Conservation (phyloP, 805 yeast species). For the Candida insectorum region DNA sequence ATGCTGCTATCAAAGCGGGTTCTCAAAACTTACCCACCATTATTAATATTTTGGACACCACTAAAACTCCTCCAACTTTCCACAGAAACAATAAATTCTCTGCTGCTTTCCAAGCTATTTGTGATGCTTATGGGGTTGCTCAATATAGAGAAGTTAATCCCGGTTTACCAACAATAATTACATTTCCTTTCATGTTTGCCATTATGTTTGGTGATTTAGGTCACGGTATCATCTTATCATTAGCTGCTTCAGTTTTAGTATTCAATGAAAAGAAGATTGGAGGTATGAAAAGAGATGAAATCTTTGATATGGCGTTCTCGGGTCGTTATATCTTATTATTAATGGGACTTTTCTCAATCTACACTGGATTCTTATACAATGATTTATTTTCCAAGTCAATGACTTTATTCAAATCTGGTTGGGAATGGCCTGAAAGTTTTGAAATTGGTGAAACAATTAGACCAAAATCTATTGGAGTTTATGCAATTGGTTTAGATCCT, state of each 20-base stretch:
- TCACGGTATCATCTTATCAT: slow-evolving; percentile 81
- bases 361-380: slow-evolving; percentile 91
- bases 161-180: slow-evolving; percentile 88
- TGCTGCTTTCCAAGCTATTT: slow-evolving; percentile 85
- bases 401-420: slow-evolving; percentile 84
- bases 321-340: slow-evolving; percentile 89
- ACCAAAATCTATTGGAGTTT: slow-evolving; percentile 57
- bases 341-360: slow-evolving; percentile 95
- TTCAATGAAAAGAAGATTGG: slow-evolving; percentile 69
- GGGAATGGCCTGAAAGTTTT: slow-evolving; percentile 87
- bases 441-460: slow-evolving; percentile 64
- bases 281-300: slow-evolving; percentile 77
- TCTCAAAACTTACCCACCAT: slow-evolving; percentile 56
- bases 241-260: slow-evolving; percentile 71
- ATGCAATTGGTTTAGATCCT: slow-evolving; percentile 84
- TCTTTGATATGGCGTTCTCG: slow-evolving; percentile 91
- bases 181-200: slow-evolving; percentile 98
- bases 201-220: slow-evolving; percentile 99
- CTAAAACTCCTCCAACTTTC: slow-evolving; percentile 88
- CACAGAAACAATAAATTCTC: slow-evolving; percentile 95
- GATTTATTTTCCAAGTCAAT: slow-evolving; percentile 90
- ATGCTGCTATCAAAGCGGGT: slow-evolving; percentile 60
- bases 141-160: slow-evolving; percentile 94
- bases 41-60: slow-evolving; percentile 61
- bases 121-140: slow-evolving; percentile 94